phyloP scores from a whole-genome alignment of 805 yeast genomes.

The Blastobotrys robertii region DNA sequence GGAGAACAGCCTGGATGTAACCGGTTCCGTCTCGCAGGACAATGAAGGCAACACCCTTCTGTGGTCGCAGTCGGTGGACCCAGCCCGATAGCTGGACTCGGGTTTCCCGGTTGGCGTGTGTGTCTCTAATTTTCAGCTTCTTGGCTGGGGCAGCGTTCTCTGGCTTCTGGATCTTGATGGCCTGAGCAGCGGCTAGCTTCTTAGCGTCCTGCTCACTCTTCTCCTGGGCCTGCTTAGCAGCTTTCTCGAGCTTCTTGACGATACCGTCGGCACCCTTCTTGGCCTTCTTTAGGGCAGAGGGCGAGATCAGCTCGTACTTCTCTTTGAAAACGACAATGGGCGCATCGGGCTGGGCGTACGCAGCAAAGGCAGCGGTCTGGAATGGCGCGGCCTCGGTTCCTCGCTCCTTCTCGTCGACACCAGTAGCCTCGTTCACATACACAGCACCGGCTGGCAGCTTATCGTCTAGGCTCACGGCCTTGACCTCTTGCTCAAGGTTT shows the following conservation, averaged over 20 bases:
- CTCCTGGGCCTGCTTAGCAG: constrained; percentile 42
- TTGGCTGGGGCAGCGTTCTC: constrained; percentile 58
- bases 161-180: constrained; percentile 69
- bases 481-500: constrained; percentile 12
- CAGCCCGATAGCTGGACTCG: constrained; percentile 85
- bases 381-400: constrained; percentile 69
- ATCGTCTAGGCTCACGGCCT: constrained; percentile 10
- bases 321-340: constrained; percentile 55
- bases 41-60: constrained; percentile 84
- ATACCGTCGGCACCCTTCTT: constrained; percentile 91
- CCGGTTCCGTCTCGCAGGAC: constrained; percentile 96
- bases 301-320: constrained; percentile 66
- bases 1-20: constrained; percentile 71
- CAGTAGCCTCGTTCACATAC: constrained; percentile 67
- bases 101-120: constrained; percentile 46
- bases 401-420: constrained; percentile 49
- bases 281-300: constrained; percentile 91
- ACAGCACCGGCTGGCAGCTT: constrained; percentile 20
- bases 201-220: constrained; percentile 65
- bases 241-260: constrained; percentile 58
- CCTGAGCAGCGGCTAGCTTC: constrained; percentile 67
- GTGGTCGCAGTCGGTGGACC: constrained; percentile 90
- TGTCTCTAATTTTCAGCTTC: constrained; percentile 51
- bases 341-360: constrained; percentile 34
- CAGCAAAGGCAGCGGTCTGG: constrained; percentile 77